phyloP scores from a whole-genome alignment of 768 basidiomycete genomes.

The Chalciporus pseudorubinellus region DNA sequence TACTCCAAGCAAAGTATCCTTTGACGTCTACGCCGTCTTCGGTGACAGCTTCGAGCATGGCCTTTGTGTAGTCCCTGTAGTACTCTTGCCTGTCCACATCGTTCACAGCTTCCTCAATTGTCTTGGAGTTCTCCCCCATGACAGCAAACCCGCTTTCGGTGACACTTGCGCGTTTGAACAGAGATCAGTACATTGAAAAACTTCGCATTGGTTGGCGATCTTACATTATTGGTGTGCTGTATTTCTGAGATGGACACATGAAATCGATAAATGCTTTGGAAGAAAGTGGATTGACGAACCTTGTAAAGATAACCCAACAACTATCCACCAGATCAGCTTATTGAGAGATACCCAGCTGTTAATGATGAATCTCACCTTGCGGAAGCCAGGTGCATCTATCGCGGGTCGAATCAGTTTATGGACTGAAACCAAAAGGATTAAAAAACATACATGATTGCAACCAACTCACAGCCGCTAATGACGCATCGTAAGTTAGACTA shows the following conservation, averaged over 20 bases:
- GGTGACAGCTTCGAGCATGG: constrained; percentile 53
- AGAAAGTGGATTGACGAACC: constrained; percentile 31
- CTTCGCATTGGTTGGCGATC: constrained; percentile 8
- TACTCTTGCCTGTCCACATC: constrained; percentile 67
- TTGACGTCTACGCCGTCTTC: constrained; percentile 68
- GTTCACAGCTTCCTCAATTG: constrained; percentile 53
- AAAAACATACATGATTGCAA: constrained; percentile 60
- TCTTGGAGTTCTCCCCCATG: constrained; percentile 56
- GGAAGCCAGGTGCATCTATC: constrained; percentile 66
- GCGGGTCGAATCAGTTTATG: background rate
- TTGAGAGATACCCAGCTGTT: background rate
- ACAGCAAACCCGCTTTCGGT: constrained; percentile 79
- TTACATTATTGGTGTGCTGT: constrained; percentile 57
- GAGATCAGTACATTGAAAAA: background rate
- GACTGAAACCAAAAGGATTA: background rate
- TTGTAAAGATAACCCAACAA: constrained; percentile 72
- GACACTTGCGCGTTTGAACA: constrained; percentile 39
- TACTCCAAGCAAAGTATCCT: constrained; percentile 74
- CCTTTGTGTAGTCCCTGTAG: constrained; percentile 58
- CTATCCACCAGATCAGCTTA: constrained; percentile 22
- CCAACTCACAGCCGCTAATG: constrained; percentile 63
- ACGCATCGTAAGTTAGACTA: background rate
- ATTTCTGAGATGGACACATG: constrained; percentile 33
- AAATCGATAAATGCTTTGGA: background rate
- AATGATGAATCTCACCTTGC: constrained; percentile 39